phyloP scores from a whole-genome alignment of 2,329 filamentous ascomycete species.

The Fusarium tuaranense region DNA sequence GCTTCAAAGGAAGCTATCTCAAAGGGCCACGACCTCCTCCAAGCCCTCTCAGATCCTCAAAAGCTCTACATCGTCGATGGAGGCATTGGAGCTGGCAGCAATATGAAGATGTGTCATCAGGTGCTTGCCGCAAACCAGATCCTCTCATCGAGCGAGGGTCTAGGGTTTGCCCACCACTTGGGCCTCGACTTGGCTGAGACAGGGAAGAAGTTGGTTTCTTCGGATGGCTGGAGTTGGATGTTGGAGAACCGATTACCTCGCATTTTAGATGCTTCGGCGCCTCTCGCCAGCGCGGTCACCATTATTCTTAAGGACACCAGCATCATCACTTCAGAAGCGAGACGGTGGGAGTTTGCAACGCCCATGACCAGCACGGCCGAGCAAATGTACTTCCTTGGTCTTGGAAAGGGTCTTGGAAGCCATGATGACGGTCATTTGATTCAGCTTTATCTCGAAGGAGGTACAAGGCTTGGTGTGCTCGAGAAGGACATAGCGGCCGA shows the following conservation, averaged over 20 bases:
- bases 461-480: not conserved
- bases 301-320: conserved; percentile 72
- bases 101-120: conserved; percentile 77
- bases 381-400: conserved; percentile 71
- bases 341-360: conserved; percentile 67
- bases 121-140: conserved; percentile 74
- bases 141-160: conserved; percentile 68
- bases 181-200: conserved; percentile 62
- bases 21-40: conserved; percentile 68
- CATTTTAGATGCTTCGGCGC: conserved; percentile 64
- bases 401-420: conserved; percentile 63
- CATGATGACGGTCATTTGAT: conserved; percentile 26
- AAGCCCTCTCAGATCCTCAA: conserved; percentile 69
- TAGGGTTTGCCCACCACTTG: conserved; percentile 68
- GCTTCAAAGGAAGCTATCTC: conserved; percentile 67
- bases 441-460: conserved; percentile 21
- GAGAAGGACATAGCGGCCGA: not conserved
- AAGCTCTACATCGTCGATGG: conserved; percentile 74
- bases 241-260: conserved; percentile 69
- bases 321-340: conserved; percentile 76
- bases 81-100: conserved; percentile 72
- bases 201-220: conserved; percentile 57
- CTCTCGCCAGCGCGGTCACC: conserved; percentile 67
- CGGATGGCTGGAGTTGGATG: conserved; percentile 70
- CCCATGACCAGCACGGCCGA: conserved; percentile 73